Conservation (phyloP, 768 basidiomycete species). For the Lactarius deliciosus region DNA sequence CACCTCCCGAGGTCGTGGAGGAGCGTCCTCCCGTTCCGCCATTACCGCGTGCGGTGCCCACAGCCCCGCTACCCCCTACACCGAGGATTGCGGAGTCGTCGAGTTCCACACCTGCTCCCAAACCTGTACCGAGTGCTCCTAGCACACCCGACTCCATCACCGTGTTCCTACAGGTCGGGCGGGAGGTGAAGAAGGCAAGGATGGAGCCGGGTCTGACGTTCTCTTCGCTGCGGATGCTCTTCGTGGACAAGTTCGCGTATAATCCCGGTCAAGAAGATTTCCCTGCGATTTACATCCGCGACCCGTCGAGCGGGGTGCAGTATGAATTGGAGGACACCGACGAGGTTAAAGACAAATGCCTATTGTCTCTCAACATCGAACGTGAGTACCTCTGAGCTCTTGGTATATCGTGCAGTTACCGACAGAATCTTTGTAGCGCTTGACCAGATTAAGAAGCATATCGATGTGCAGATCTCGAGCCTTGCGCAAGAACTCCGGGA, state of each 20-base stretch:
- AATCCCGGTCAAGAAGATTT: constrained; percentile 92
- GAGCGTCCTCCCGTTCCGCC: constrained; percentile 39
- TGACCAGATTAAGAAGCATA: constrained; percentile 98
- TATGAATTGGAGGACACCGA: constrained; percentile 95
- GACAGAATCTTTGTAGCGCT: constrained; percentile 56
- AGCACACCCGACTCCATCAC: constrained; percentile 42
- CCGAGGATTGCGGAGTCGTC: constrained; percentile 1
- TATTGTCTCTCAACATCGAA: constrained; percentile 93
- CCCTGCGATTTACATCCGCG: constrained; percentile 93
- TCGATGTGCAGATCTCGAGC: constrained; percentile 84
- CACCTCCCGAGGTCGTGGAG: constrained; percentile 34
- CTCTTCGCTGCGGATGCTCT: constrained; percentile 76
- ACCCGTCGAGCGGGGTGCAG: constrained; percentile 87
- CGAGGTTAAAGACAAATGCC: constrained; percentile 84
- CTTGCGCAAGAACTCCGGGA: constrained; percentile 91
- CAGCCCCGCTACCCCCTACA: not conserved
- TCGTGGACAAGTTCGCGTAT: constrained; percentile 94
- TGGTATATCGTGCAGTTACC: not conserved
- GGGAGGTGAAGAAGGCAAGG: constrained; percentile 84
- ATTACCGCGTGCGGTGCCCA: constrained; percentile 22
- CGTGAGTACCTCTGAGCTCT: constrained; percentile 56
- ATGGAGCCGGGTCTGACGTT: constrained; percentile 73
- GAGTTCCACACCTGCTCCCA: not conserved
- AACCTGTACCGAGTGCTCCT: constrained; percentile 34
- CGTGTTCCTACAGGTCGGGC: constrained; percentile 86